Conservation (phyloP, 2,329 filamentous ascomycete species). For the Aspergillus calidoustus region DNA sequence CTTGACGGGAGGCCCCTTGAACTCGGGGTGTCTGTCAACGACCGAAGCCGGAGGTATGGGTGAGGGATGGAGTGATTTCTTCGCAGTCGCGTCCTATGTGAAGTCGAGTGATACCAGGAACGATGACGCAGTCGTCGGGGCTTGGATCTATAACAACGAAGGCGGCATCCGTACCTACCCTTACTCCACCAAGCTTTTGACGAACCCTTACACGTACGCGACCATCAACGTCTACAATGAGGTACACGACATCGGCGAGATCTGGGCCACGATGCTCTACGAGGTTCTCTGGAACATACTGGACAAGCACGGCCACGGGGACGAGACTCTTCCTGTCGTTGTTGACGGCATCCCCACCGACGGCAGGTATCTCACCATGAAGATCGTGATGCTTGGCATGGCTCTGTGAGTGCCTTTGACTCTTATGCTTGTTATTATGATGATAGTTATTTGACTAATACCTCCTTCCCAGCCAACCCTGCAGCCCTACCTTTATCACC, state of each 20-base stretch:
- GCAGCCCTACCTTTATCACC: slow-evolving; percentile 22
- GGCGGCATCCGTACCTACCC: slow-evolving; percentile 20
- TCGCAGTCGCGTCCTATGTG: slow-evolving; percentile 20
- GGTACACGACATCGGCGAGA: slow-evolving; percentile 21
- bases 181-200: slow-evolving; percentile 18
- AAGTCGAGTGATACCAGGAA: slow-evolving; percentile 19
- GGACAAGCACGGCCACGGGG: slow-evolving; percentile 23
- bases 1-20: slow-evolving; percentile 21
- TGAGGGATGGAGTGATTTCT: slow-evolving; percentile 26
- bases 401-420: slow-evolving; percentile 17
- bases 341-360: slow-evolving; percentile 16
- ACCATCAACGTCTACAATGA: slow-evolving; percentile 12
- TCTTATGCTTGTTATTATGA: too few relatives aligned
- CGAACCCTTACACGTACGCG: slow-evolving; percentile 20
- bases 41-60: slow-evolving; percentile 24
- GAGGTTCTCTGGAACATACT: slow-evolving; percentile 26
- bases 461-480: slow-evolving; percentile 20
- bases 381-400: slow-evolving; percentile 24
- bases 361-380: slow-evolving; percentile 24
- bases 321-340: slow-evolving; percentile 10
- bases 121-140: slow-evolving; percentile 18
- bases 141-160: slow-evolving; percentile 15
- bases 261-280: slow-evolving; percentile 23
- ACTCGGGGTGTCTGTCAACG: slow-evolving; percentile 17
- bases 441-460: background rate